These are phyloP conservation scores for Metschnikowia colocasiae DNA, from an alignment of 805 yeast species.

Conservation along the genomic window DNA sequence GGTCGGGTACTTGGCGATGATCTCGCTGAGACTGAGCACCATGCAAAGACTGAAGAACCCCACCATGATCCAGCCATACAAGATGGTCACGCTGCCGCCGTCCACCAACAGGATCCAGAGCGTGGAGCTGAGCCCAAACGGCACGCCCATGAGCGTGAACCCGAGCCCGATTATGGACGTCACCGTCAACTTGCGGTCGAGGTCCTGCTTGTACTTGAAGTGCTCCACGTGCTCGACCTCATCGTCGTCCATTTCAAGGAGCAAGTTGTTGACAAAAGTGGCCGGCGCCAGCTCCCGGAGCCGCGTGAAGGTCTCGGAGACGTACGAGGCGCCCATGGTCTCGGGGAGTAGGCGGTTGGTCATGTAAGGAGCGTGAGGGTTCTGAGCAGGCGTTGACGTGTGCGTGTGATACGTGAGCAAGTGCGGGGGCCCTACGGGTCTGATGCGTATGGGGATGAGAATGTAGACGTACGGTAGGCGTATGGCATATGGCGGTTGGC, in stretches of 20 bases:
- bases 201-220: constrained; percentile 69
- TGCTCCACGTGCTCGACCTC: constrained; percentile 60
- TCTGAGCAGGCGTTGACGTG: too few relatives aligned
- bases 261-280: constrained; percentile 12
- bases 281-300: constrained; percentile 20
- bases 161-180: constrained; percentile 74
- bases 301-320: constrained; percentile 11
- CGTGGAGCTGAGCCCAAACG: constrained; percentile 72
- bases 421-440: too few relatives aligned
- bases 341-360: constrained; percentile 7
- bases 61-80: constrained; percentile 71
- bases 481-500: background rate
- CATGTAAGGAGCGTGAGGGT: background rate
- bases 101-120: constrained; percentile 66
- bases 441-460: too few relatives aligned
- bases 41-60: constrained; percentile 61
- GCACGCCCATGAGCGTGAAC: constrained; percentile 78
- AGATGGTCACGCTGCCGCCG: constrained; percentile 73
- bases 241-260: constrained; percentile 36
- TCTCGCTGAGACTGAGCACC: constrained; percentile 71
- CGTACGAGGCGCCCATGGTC: constrained; percentile 9
- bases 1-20: constrained; percentile 71
- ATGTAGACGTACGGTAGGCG: background rate
- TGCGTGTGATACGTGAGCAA: too few relatives aligned
- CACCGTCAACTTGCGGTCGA: constrained; percentile 64